These are phyloP conservation scores for Fusarium avenaceum DNA, from an alignment of 2,329 filamentous ascomycete genomes.

Conservation along the genomic window DNA sequence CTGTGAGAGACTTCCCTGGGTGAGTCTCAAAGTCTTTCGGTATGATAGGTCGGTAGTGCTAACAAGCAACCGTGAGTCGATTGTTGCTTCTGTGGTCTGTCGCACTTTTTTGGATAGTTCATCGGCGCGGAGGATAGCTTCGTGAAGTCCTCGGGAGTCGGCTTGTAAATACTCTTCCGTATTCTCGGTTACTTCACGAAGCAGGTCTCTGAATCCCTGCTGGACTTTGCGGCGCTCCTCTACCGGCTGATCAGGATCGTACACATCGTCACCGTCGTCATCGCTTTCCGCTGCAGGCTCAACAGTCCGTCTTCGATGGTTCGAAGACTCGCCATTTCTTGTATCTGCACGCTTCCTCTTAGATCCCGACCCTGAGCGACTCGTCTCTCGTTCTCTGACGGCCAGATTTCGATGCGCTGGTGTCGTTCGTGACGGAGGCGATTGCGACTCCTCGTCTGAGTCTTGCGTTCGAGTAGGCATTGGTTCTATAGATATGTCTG, in stretches of 20 bases:
- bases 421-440: constrained; percentile 38
- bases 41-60: constrained; percentile 83
- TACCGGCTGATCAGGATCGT: constrained; percentile 86
- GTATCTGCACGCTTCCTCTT: constrained; percentile 54
- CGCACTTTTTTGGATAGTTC: constrained; percentile 76
- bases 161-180: constrained; percentile 79
- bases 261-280: constrained; percentile 60
- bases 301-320: constrained; percentile 45
- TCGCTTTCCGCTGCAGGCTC: constrained; percentile 43
- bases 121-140: constrained; percentile 77
- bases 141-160: constrained; percentile 73
- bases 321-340: constrained; percentile 41
- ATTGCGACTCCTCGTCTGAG: constrained; percentile 42
- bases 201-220: constrained; percentile 76
- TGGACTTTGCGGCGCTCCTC: constrained; percentile 80
- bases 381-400: constrained; percentile 46
- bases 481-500: not conserved
- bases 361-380: constrained; percentile 43
- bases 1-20: constrained; percentile 77
- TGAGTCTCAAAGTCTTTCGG: constrained; percentile 80
- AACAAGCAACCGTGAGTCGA: constrained; percentile 89
- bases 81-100: constrained; percentile 90
- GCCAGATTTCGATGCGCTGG: constrained; percentile 42
- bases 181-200: constrained; percentile 72
- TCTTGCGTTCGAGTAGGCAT: constrained; percentile 50